Percentiles rank a stretch among this genome's conserved stretches.
These are phyloP conservation scores for Microdochium bolleyi DNA, from an alignment of 2,329 filamentous ascomycete species.

Conservation along the genomic window DNA sequence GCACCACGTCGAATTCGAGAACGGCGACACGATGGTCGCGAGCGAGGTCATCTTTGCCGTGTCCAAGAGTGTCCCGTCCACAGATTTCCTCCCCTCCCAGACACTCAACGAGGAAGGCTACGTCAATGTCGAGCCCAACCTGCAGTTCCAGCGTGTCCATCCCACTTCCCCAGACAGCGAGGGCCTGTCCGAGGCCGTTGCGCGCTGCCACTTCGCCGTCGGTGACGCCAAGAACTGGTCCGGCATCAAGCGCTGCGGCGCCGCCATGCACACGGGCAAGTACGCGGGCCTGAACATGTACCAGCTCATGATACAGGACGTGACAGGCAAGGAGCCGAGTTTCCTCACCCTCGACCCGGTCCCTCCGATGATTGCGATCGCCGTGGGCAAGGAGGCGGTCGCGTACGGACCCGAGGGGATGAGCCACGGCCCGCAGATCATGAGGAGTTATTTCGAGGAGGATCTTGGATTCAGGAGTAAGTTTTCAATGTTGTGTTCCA, in stretches of 20 bases:
- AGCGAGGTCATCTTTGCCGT: conserved; percentile 64
- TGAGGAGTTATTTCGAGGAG: conserved; percentile 56
- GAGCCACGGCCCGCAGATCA: conserved; percentile 52
- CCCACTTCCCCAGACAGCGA: not conserved
- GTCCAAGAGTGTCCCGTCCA: conserved; percentile 53
- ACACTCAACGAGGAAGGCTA: conserved; percentile 57
- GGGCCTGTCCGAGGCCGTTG: conserved; percentile 42
- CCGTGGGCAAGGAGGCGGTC: conserved; percentile 62
- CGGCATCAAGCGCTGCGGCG: conserved; percentile 73
- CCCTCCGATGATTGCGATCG: conserved; percentile 61
- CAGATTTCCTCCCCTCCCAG: conserved; percentile 50
- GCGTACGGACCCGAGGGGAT: conserved; percentile 54
- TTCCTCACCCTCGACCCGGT: conserved; percentile 44
- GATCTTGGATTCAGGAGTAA: conserved; percentile 59
- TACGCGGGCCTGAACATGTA: conserved; percentile 60
- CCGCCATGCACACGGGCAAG: conserved; percentile 67
- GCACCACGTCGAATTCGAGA: conserved; percentile 48
- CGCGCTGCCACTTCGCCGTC: conserved; percentile 55
- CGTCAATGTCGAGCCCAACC: conserved; percentile 53
- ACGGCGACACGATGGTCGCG: conserved; percentile 50
- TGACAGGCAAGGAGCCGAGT: conserved; percentile 28
- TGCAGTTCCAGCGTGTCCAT: conserved; percentile 27
- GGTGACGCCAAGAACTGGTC: conserved; percentile 67
- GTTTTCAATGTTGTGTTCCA: conserved; percentile 20
- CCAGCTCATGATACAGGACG: conserved; percentile 45